These are phyloP conservation scores for Cylindrodendrum hubeiense DNA, from an alignment of 2,329 filamentous ascomycete genomes.

Conservation along the genomic window DNA sequence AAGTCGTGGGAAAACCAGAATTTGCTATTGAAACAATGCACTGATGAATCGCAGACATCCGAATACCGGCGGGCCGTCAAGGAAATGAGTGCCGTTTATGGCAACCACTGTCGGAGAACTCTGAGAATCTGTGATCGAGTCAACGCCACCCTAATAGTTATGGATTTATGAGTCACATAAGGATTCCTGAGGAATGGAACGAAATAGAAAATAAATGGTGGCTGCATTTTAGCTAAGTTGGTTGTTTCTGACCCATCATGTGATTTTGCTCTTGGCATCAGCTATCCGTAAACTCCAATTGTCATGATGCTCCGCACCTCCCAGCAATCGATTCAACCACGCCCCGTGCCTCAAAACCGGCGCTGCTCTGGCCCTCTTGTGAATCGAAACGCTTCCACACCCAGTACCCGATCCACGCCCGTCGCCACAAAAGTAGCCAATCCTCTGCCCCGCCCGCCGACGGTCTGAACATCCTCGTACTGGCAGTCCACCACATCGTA, in stretches of 20 bases:
- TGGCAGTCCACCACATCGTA: too few species aligned
- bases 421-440: neutral
- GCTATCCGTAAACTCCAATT: conserved; percentile 19
- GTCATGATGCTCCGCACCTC: neutral
- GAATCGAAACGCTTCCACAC: too few species aligned
- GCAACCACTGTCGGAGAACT: neutral
- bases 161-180: neutral
- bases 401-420: neutral
- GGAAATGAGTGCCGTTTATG: neutral
- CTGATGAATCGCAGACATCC: neutral
- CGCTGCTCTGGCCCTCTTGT: neutral
- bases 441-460: neutral
- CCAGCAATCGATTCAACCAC: conserved; percentile 3
- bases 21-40: too few species aligned
- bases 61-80: neutral
- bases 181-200: neutral
- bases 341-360: conserved; percentile 2
- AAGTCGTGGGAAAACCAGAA: too few species aligned
- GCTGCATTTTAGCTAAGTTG: neutral
- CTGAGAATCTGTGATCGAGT: neutral
- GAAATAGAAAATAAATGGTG: neutral
- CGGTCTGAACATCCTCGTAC: too few species aligned
- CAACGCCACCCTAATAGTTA: conserved; percentile 21
- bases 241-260: conserved; percentile 29
- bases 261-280: conserved; percentile 32